Percentiles rank a stretch among this genome's conserved stretches.
phyloP scores from a whole-genome alignment of 2,329 filamentous ascomycete genomes.

The Pseudogymnoascus sp. region DNA sequence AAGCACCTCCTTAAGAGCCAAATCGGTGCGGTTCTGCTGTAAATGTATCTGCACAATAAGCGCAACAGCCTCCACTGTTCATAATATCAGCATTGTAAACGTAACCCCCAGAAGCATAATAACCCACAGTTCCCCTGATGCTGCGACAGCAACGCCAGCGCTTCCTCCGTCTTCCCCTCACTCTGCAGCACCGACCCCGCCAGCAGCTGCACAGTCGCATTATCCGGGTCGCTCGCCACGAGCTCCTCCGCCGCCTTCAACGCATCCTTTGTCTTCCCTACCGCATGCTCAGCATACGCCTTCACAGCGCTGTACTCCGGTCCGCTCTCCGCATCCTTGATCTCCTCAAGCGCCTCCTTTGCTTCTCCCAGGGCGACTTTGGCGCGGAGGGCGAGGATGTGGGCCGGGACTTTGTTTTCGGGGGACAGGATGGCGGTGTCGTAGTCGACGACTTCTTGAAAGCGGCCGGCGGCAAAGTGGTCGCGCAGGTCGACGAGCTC shows the following conservation, averaged over 20 bases:
- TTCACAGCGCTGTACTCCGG: slow-evolving; percentile 72
- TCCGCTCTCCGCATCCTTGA: slow-evolving; percentile 55
- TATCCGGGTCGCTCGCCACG: slow-evolving; percentile 60
- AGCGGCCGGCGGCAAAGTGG: slow-evolving; percentile 74
- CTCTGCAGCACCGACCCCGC: slow-evolving; percentile 76
- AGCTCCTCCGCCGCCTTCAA: slow-evolving; percentile 60
- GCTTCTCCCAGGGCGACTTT: slow-evolving; percentile 77
- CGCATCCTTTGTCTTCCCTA: slow-evolving; percentile 57
- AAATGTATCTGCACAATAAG: slow-evolving; percentile 90
- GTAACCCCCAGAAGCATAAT: not conserved
- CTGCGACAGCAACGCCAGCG: slow-evolving; percentile 68
- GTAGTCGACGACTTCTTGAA: slow-evolving; percentile 78
- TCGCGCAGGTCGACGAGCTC: slow-evolving; percentile 67
- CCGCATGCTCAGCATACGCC: slow-evolving; percentile 62
- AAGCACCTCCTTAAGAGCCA: slow-evolving; percentile 82
- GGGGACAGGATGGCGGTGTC: slow-evolving; percentile 72
- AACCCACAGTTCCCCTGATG: slow-evolving; percentile 79
- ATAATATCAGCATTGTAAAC: slow-evolving; percentile 16
- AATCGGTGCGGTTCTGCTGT: slow-evolving; percentile 82
- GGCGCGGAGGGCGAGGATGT: slow-evolving; percentile 72
- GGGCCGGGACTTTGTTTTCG: slow-evolving; percentile 70
- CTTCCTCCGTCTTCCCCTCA: slow-evolving; percentile 77
- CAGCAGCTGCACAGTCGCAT: slow-evolving; percentile 73
- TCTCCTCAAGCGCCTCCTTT: slow-evolving; percentile 62
- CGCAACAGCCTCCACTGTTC: slow-evolving; percentile 65